phyloP scores from a whole-genome alignment of 1,284 basidiomycete genomes.

The Coriolopsis trogii region DNA sequence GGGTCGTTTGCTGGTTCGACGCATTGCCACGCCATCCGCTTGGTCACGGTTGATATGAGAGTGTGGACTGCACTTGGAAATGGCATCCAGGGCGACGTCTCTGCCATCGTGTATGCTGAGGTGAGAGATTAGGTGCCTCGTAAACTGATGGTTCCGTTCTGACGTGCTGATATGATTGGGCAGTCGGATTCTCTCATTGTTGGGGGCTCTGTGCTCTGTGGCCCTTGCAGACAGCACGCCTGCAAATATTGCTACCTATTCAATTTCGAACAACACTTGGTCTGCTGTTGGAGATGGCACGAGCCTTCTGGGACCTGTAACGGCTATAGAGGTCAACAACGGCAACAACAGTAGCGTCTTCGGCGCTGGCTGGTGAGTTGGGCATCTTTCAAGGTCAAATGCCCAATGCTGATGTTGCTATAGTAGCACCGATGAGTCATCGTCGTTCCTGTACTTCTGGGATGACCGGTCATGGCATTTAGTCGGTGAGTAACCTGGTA shows the following conservation, averaged over 20 bases:
- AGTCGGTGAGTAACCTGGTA: slow-evolving; percentile 64
- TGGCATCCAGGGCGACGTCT: slow-evolving; percentile 83
- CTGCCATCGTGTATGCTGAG: slow-evolving; percentile 80
- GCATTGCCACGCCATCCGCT: slow-evolving; percentile 80
- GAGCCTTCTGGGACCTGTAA: slow-evolving; percentile 86
- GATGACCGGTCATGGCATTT: slow-evolving; percentile 76
- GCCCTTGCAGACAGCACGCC: slow-evolving; percentile 42
- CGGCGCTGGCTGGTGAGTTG: slow-evolving; percentile 78
- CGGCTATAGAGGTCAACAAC: slow-evolving; percentile 86
- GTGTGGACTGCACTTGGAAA: slow-evolving; percentile 85
- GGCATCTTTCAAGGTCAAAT: not conserved
- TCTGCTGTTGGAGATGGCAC: slow-evolving; percentile 64
- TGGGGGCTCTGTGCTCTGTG: slow-evolving; percentile 81
- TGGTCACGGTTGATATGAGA: slow-evolving; percentile 65
- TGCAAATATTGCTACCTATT: slow-evolving; percentile 64
- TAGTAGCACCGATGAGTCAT: slow-evolving; percentile 52
- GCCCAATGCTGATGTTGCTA: not conserved
- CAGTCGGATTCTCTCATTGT: slow-evolving; percentile 68
- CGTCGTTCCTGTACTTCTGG: slow-evolving; percentile 82
- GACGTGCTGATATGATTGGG: slow-evolving; percentile 5
- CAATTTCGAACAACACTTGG: slow-evolving; percentile 81
- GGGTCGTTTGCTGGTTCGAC: slow-evolving; percentile 86
- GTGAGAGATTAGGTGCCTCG: slow-evolving; percentile 49
- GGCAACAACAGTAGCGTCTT: slow-evolving; percentile 85
- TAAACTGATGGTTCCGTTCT: not conserved